These are phyloP conservation scores for Allomyces macrogynus DNA, from an alignment of 192 early-diverging fungal species.

Conservation along the genomic window DNA sequence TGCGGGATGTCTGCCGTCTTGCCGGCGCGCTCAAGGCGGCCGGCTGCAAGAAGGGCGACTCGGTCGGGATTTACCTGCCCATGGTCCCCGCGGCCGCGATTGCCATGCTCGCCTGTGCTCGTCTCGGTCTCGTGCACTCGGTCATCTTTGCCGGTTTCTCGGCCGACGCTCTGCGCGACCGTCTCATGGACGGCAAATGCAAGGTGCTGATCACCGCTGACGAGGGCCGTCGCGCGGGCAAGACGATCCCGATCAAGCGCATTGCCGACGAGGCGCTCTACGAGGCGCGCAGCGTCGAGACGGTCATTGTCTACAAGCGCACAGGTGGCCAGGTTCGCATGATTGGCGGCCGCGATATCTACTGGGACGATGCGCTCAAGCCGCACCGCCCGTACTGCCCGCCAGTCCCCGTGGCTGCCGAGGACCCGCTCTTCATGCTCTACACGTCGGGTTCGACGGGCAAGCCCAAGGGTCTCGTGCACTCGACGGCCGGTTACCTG, in stretches of 20 bases:
- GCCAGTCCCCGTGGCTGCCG: conserved; percentile 58
- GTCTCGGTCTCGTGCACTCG: conserved; percentile 76
- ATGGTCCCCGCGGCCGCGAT: conserved; percentile 87
- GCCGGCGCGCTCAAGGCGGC: conserved; percentile 68
- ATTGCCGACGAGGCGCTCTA: conserved; percentile 81
- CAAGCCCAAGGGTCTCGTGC: conserved; percentile 80
- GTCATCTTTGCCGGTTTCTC: conserved; percentile 97
- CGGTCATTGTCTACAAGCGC: conserved; percentile 73
- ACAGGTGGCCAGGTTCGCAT: conserved; percentile 73
- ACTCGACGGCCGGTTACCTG: conserved; percentile 88
- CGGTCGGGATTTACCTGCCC: conserved; percentile 92
- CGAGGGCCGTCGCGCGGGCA: conserved; percentile 81
- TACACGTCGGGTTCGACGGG: conserved; percentile 87
- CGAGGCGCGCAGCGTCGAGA: conserved; percentile 55
- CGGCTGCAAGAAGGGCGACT: conserved; percentile 79
- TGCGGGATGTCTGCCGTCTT: conserved; percentile 60
- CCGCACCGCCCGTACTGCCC: conserved; percentile 76
- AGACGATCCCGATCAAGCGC: conserved; percentile 68
- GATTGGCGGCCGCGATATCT: conserved; percentile 54
- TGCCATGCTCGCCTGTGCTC: conserved; percentile 85
- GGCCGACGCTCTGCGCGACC: conserved; percentile 75
- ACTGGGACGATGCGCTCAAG: conserved; percentile 81
- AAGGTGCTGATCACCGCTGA: conserved; percentile 79
- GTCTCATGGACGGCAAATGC: conserved; percentile 63
- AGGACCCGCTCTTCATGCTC: conserved; percentile 87